A percentile compares a stretch with the other conserved stretches of the same genome.
Conservation (phyloP, 1,284 basidiomycete genomes). For the Microbotryum lychnidis-dioicae region DNA sequence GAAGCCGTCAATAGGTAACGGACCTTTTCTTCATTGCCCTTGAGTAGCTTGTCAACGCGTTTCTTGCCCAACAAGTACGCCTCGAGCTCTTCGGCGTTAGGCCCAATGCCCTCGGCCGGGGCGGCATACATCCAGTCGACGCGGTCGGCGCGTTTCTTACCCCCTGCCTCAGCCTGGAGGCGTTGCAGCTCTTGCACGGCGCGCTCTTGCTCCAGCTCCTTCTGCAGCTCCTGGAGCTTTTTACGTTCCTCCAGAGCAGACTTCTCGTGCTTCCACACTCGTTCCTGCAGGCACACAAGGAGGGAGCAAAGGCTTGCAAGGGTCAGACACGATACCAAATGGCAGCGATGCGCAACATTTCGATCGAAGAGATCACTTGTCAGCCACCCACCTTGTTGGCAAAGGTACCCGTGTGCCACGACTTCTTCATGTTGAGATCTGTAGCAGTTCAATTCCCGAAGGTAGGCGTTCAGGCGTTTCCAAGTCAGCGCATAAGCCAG, state of each 20-base stretch:
- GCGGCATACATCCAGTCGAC: conserved; percentile 99
- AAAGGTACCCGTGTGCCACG: conserved; percentile 28
- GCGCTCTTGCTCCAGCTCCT: conserved; percentile 94
- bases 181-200: conserved; percentile 93
- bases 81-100: conserved; percentile 85
- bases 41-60: conserved; percentile 89
- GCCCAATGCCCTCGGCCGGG: conserved; percentile 70
- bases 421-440: conserved; percentile 94
- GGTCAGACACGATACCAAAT: neutral
- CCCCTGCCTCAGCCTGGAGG: conserved; percentile 78
- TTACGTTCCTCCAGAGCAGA: conserved; percentile 96
- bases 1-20: neutral
- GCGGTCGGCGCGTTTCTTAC: conserved; percentile 85
- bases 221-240: conserved; percentile 88
- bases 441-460: conserved; percentile 11
- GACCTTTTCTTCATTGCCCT: conserved; percentile 65
- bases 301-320: conserved; percentile 67
- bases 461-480: too few species aligned
- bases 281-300: conserved; percentile 90
- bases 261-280: conserved; percentile 98
- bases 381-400: conserved; percentile 11
- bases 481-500: too few species aligned
- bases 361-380: too few species aligned
- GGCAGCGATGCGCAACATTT: neutral
- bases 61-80: conserved; percentile 98